A percentile compares a stretch with the other conserved stretches of the same genome.
These are phyloP conservation scores for Ziziphus jujuba DNA, from an alignment of 306 rosid species.

Conservation along the genomic window DNA sequence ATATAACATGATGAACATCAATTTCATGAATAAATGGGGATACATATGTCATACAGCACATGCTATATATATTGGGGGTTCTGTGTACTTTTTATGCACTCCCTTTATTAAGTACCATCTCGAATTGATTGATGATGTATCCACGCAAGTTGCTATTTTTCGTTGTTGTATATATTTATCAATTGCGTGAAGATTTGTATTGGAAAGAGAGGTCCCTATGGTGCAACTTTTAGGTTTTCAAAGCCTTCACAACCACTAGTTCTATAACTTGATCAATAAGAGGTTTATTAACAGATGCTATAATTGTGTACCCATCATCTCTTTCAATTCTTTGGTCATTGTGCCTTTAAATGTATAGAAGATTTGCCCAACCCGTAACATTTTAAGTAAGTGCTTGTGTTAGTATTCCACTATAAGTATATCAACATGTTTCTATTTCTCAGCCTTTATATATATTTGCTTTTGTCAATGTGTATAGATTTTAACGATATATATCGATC, in stretches of 20 bases:
- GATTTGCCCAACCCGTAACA: conserved; percentile 47
- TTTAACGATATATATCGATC: too few species aligned
- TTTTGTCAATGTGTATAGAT: not conserved
- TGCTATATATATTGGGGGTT: too few species aligned
- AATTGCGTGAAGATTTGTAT: conserved; percentile 55
- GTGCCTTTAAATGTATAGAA: conserved; percentile 30
- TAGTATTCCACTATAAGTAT: conserved; percentile 33
- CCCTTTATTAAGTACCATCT: too few species aligned
- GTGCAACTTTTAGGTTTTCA: conserved; percentile 19
- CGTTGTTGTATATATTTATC: conserved; percentile 10
- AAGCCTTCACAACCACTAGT: conserved; percentile 10
- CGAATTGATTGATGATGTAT: too few species aligned
- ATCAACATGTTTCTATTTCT: not conserved
- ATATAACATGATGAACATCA: too few species aligned
- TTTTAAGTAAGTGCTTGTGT: conserved; percentile 25
- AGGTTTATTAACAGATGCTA: too few species aligned
- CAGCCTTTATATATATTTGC: not conserved
- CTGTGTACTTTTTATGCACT: too few species aligned
- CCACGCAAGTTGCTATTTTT: too few species aligned
- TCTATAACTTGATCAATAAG: too few species aligned
- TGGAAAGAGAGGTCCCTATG: conserved; percentile 32
- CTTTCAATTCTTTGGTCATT: conserved; percentile 17
- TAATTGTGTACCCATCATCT: not conserved
- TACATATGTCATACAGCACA: too few species aligned
- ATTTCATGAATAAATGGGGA: too few species aligned